Evolutionary conservation across 306 rosid genomes (phyloP), one percentile per base, ranked within the genome.

Genomic region (Lathyrus aphaca): DNA sequence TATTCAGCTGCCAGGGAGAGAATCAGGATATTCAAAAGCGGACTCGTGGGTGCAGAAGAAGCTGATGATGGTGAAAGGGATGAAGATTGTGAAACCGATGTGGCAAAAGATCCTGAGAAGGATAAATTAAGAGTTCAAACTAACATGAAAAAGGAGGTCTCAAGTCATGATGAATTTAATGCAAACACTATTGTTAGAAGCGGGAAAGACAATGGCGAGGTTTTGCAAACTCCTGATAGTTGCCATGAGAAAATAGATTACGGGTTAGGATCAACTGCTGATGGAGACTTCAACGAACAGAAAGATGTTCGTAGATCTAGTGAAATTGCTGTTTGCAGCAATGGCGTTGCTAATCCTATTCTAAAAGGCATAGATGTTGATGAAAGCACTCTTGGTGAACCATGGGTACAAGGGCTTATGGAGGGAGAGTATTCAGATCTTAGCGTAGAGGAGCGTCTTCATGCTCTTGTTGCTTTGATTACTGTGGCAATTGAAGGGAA

Each of bases 401-500:
- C 88, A 74, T 90, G 96, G 96, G 87, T 86, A 59, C 88, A 80
- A 29, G 96, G 89, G 71, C 91, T 90, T 64, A 67, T 19, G 18
- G 96, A 84, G 77, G 94, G 91, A 67, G 94, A 90, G 63, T 87
- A 86, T 71, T 87, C 94, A 17, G 89, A 86, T 60, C 94, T 90
- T 55, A 86, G 88, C 75, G 88, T 90, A 14, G 96, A 86, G 74
- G 96, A 87, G 82, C 94, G 94, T 72, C 87, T 90, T 39, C 77
- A 71, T 2, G 94, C 94, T 39, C 88, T 90, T 64, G 80, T 80
- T 79, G 80, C 91, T 51, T 75, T 90, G 73, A 77, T 86, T 75
- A 79, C 84, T 42, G 80, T 86, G 73, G 89, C 86, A 69, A 80
- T 67, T 64, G 94, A 90, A 77, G 96, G 96, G 62, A 87, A 82